These are phyloP conservation scores for Yueomyces sinensis DNA, from an alignment of 805 yeast genomes.

Conservation along the genomic window DNA sequence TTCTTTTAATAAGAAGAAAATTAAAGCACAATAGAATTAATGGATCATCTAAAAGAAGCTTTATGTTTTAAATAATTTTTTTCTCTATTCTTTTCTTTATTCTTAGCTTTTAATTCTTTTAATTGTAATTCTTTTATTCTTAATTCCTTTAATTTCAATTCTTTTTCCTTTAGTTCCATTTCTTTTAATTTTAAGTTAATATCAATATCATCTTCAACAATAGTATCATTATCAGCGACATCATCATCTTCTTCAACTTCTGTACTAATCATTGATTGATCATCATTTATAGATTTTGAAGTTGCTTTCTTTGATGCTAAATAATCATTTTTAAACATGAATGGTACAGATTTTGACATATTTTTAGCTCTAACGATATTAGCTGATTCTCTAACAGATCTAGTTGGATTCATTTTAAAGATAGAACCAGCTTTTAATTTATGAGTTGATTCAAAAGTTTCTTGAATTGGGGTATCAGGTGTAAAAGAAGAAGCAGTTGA, in stretches of 20 bases:
- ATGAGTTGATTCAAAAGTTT: background rate
- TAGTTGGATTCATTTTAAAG: background rate
- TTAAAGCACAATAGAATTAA: too few relatives aligned
- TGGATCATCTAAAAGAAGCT: too few relatives aligned
- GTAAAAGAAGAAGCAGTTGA: background rate
- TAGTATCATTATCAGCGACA: too few relatives aligned
- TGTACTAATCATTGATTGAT: background rate
- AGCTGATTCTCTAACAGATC: background rate
- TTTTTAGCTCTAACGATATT: background rate
- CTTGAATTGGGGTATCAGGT: background rate
- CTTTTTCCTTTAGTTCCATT: background rate
- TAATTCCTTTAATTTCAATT: background rate
- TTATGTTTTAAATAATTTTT: too few relatives aligned
- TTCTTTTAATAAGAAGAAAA: too few relatives aligned
- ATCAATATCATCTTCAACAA: too few relatives aligned
- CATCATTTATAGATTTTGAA: background rate
- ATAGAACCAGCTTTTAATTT: too few relatives aligned
- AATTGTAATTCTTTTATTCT: too few relatives aligned
- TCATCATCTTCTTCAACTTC: too few relatives aligned
- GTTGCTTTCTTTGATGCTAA: background rate
- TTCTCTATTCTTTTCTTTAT: too few relatives aligned
- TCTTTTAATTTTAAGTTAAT: too few relatives aligned
- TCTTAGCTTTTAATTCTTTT: too few relatives aligned
- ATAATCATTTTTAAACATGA: background rate
- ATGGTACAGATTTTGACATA: background rate